These are phyloP conservation scores for Sporisorium scitamineum DNA, from an alignment of 1,284 basidiomycete species.

Conservation along the genomic window DNA sequence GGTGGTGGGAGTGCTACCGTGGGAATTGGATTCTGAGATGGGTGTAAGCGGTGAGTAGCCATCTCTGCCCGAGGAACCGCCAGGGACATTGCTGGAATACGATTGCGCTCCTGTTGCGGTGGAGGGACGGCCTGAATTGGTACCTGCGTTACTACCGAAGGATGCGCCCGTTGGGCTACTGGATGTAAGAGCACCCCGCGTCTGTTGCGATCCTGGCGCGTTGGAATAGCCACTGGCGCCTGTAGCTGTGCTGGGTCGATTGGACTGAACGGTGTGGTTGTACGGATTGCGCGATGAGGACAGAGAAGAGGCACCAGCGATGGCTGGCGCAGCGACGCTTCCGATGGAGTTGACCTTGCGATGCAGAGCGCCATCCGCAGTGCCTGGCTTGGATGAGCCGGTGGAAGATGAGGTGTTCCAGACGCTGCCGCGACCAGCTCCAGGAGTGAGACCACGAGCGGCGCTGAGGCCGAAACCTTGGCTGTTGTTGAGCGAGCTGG, in stretches of 20 bases:
- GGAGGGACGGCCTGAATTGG: constrained; percentile 31
- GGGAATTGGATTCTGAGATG: constrained; percentile 51
- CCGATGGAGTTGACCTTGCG: constrained; percentile 57
- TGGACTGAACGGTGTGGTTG: constrained; percentile 17
- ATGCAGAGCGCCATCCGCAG: constrained; percentile 38
- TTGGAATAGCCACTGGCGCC: constrained; percentile 46
- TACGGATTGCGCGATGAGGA: constrained; percentile 16
- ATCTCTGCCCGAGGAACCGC: constrained; percentile 7
- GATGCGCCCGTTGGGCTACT: constrained; percentile 44
- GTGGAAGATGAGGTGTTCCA: constrained; percentile 31
- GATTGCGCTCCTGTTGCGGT: constrained; percentile 47
- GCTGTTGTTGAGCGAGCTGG: constrained; percentile 40
- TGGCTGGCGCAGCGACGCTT: constrained; percentile 24
- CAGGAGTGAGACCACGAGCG: constrained; percentile 52
- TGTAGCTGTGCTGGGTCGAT: constrained; percentile 57
- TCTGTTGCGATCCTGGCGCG: constrained; percentile 3
- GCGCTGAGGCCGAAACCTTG: constrained; percentile 56
- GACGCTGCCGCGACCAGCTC: constrained; percentile 33
- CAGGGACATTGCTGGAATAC: constrained; percentile 13
- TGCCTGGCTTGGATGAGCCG: constrained; percentile 21
- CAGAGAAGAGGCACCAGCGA: constrained; percentile 22
- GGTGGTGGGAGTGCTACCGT: constrained; percentile 44
- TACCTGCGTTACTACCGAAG: constrained; percentile 16
- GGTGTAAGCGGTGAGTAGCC: constrained; percentile 50
- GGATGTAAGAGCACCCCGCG: constrained; percentile 12